Evolutionary conservation across 805 yeast genomes (phyloP), one percentile per base, ranked within the genome.

Genomic region (Candida hungchunana): DNA sequence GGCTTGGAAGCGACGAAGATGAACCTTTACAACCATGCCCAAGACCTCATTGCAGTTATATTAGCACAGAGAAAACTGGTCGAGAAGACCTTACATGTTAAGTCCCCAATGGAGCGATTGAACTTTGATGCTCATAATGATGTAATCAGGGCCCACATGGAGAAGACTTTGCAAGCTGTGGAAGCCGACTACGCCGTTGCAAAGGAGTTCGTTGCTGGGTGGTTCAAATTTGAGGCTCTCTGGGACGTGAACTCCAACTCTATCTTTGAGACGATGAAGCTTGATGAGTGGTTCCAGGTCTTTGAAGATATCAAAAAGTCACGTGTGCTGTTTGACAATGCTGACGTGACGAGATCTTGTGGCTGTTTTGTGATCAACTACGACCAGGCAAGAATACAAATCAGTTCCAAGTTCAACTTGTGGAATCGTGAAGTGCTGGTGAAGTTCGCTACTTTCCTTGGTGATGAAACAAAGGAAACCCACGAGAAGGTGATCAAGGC

Each of bases 181-280:
- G 73, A 71, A n/a, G 16, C 15, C 0, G 38, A 59, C 4, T 50
- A 62, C 14, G 25, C 30, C 0, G 38, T 51, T 3, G 68, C 73
- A 0, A 10, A 46, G 0, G 33, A 13, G 0, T 79, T 77, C 45
- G 55, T 71, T 13, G 36, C 48, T 1, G 60, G 62, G 13, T 84
- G 94, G 94, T 47, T 51, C 2, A 59, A 57, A 15, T 62, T 80
- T 18, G 82, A 79, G 49, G 55, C 68, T 1, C 53, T 82, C 5
- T 79, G 88, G 85, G 78, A 73, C 41, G 47, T 79, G 8, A 63
- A 67, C 11, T 46, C 69, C 0, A 67, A 64, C 2, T 63, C 62
- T 0, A 67, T 76, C 4, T 56, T 56, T 17, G 40, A 44, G 2
- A 34, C 45, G 8, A 50, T 75, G 3, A 64, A 61, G 1, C 31